These are phyloP conservation scores for Phytophthora rubi DNA, from an alignment of 352 stramenopile species.

Conservation along the genomic window DNA sequence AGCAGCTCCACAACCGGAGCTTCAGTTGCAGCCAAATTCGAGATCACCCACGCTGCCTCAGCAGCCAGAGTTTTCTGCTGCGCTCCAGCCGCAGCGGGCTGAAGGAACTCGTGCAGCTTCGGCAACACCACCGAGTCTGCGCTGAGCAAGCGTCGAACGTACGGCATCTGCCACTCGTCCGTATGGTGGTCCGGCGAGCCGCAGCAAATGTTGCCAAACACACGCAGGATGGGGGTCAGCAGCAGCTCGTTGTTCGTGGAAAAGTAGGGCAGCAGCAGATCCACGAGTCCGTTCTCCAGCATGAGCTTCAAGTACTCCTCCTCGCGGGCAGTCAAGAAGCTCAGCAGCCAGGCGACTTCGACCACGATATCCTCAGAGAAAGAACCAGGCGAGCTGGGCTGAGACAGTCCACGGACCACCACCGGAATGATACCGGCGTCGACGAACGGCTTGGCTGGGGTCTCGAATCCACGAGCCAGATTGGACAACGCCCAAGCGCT, in stretches of 20 bases:
- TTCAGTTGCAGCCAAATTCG: constrained; percentile 76
- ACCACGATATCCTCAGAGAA: constrained; percentile 68
- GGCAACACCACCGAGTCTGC: constrained; percentile 60
- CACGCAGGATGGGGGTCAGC: constrained; percentile 75
- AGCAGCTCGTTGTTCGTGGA: constrained; percentile 64
- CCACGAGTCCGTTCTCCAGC: constrained; percentile 62
- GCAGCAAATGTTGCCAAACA: constrained; percentile 85
- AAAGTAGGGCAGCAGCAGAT: constrained; percentile 68
- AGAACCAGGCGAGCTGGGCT: constrained; percentile 25
- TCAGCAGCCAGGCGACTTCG: constrained; percentile 87
- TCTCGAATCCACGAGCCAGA: constrained; percentile 79
- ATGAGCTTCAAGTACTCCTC: constrained; percentile 72
- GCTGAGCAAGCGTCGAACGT: constrained; percentile 51
- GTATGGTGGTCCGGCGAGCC: constrained; percentile 71
- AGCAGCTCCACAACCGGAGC: constrained; percentile 60
- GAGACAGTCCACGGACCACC: constrained; percentile 45
- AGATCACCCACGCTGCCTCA: constrained; percentile 79
- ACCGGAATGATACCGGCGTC: constrained; percentile 70
- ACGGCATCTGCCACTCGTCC: constrained; percentile 75
- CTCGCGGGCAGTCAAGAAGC: constrained; percentile 86
- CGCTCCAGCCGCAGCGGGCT: constrained; percentile 24
- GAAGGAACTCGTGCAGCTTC: constrained; percentile 66
- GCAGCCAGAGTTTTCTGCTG: constrained; percentile 50
- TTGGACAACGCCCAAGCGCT: constrained; percentile 86
- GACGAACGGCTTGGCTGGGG: constrained; percentile 77